Percentiles rank a stretch among this genome's conserved stretches.
Evolutionary conservation across 164 flowering plant species (phyloP).

Genomic region (Brasenia schreberi): DNA sequence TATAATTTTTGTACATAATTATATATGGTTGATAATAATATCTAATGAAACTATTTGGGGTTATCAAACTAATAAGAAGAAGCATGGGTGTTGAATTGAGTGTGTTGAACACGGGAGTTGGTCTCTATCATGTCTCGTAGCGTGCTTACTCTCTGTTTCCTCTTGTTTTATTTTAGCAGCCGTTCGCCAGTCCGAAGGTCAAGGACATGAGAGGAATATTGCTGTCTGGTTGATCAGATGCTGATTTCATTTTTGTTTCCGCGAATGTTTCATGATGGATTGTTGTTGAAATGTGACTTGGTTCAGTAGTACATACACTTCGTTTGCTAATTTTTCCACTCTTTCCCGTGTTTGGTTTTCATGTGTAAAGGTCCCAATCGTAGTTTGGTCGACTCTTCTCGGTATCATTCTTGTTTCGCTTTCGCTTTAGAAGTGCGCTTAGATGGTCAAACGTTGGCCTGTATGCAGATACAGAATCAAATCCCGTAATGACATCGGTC

Average conservation of each 20-base stretch:
- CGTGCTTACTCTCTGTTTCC: not conserved
- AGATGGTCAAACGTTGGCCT: too few species aligned
- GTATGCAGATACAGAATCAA: too few species aligned
- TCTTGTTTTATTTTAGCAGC: conserved; percentile 20
- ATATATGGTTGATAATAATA: not conserved
- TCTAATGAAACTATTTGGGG: not conserved
- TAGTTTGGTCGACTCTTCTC: too few species aligned
- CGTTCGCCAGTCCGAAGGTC: conserved; percentile 57
- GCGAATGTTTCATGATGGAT: too few species aligned
- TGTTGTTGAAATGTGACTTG: not conserved
- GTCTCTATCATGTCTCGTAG: not conserved
- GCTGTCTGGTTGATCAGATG: not conserved
- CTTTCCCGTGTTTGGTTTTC: not conserved
- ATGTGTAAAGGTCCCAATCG: not conserved
- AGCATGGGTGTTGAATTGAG: not conserved
- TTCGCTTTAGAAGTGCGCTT: too few species aligned
- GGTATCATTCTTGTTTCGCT: too few species aligned
- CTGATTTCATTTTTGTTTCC: not conserved
- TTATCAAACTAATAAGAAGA: too few species aligned
- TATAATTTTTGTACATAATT: not conserved
- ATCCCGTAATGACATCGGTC: too few species aligned
- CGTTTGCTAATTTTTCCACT: not conserved
- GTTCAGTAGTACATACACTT: not conserved
- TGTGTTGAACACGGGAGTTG: not conserved
- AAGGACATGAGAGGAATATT: conserved; percentile 25